A percentile compares a stretch with the other conserved stretches of the same genome.
phyloP scores from a whole-genome alignment of 2,329 filamentous ascomycete genomes.

The Stagonosporopsis rhizophila region DNA sequence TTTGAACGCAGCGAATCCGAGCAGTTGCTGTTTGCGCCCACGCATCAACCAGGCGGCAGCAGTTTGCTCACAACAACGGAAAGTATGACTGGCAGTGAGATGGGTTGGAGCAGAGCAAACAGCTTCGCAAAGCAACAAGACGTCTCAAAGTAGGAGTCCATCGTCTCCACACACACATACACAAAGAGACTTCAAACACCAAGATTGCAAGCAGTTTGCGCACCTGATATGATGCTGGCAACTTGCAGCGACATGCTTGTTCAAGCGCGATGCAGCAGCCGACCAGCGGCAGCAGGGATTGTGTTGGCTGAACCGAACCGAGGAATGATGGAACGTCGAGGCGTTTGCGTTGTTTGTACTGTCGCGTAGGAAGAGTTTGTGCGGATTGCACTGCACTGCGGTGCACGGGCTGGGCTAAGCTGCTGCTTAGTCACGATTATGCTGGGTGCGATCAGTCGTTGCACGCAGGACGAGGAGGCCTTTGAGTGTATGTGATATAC shows the following conservation, averaged over 20 bases:
- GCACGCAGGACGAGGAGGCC: background rate
- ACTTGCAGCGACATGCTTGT: conserved; percentile 37
- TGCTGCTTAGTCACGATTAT: conserved; percentile 5
- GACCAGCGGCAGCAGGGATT: conserved; percentile 25
- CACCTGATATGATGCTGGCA: conserved; percentile 32
- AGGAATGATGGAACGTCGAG: background rate
- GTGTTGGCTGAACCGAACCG: conserved; percentile 12
- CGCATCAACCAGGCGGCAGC: conserved; percentile 18
- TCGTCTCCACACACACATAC: background rate
- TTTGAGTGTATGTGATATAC: background rate
- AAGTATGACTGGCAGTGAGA: conserved; percentile 15
- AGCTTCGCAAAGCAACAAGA: background rate
- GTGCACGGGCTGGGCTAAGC: too few relatives aligned
- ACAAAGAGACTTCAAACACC: background rate
- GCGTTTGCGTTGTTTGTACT: conserved; percentile 45
- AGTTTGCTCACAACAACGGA: conserved; percentile 23
- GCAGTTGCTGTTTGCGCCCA: conserved; percentile 26
- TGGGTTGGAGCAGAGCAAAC: conserved; percentile 20
- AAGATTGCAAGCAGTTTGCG: conserved; percentile 26
- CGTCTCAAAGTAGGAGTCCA: background rate
- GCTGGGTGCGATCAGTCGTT: too few relatives aligned
- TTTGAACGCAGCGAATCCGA: conserved; percentile 26
- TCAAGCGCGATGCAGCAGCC: conserved; percentile 27
- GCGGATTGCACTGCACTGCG: conserved; percentile 1
- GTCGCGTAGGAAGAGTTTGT: background rate